Conservation (phyloP, 2,329 filamentous ascomycete genomes). For the Aspergillus bombycis region DNA sequence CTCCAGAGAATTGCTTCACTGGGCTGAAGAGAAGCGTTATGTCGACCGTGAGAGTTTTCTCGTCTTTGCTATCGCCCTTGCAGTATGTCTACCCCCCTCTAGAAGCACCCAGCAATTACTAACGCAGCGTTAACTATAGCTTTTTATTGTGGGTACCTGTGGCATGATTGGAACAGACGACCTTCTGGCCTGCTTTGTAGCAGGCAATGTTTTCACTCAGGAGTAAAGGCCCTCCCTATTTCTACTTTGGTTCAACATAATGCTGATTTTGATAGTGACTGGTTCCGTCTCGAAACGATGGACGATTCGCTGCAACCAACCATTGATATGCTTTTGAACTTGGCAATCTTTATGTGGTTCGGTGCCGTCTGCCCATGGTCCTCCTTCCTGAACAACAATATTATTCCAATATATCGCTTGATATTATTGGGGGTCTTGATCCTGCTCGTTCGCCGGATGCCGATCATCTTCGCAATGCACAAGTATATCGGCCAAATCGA, state of each 20-base stretch:
- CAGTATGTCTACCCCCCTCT: constrained; percentile 54
- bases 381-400: constrained; percentile 65
- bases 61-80: constrained; percentile 81
- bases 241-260: not conserved
- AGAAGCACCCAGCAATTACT: constrained; percentile 12
- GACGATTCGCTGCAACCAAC: constrained; percentile 94
- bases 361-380: constrained; percentile 83
- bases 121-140: constrained; percentile 34
- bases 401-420: constrained; percentile 75
- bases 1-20: constrained; percentile 80
- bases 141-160: constrained; percentile 86
- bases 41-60: constrained; percentile 87
- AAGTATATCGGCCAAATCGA: constrained; percentile 79
- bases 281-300: constrained; percentile 85
- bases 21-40: constrained; percentile 77
- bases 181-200: constrained; percentile 88
- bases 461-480: constrained; percentile 74
- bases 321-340: constrained; percentile 91
- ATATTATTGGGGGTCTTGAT: constrained; percentile 74
- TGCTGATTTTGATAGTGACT: constrained; percentile 59
- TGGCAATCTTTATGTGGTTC: constrained; percentile 88
- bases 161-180: constrained; percentile 88
- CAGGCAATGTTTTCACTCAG: constrained; percentile 88
- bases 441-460: constrained; percentile 74
- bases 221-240: constrained; percentile 57